Conservation (phyloP, 352 stramenopile genomes). For the Thraustotheca clavata region DNA sequence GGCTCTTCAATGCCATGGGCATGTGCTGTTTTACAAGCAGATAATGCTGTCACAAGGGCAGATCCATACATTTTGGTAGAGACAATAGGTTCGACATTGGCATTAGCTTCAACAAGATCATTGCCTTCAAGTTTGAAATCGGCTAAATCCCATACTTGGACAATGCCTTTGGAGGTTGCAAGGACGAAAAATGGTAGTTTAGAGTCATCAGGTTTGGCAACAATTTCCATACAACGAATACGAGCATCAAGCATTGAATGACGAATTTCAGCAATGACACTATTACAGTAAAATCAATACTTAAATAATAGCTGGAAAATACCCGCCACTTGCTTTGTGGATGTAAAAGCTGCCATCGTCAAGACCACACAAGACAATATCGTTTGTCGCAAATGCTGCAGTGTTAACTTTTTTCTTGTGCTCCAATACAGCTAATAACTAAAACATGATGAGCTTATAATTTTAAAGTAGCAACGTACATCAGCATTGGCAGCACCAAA, state of each 20-base stretch:
- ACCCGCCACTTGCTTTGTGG: conserved; percentile 64
- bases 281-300: conserved; percentile 13
- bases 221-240: conserved; percentile 65
- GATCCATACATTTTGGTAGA: conserved; percentile 64
- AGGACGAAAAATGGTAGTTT: conserved; percentile 60
- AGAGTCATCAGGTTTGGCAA: conserved; percentile 51
- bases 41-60: conserved; percentile 64
- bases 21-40: conserved; percentile 34
- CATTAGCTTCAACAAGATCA: conserved; percentile 30
- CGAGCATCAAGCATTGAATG: conserved; percentile 53
- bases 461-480: conserved; percentile 29
- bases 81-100: conserved; percentile 37
- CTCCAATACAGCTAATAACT: conserved; percentile 55
- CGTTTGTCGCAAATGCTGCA: conserved; percentile 59
- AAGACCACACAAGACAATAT: conserved; percentile 64
- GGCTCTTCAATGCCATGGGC: conserved; percentile 18
- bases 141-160: conserved; percentile 75
- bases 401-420: conserved; percentile 71
- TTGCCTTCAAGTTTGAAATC: conserved; percentile 49
- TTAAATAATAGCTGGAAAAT: not conserved
- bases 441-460: not conserved
- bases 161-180: conserved; percentile 58
- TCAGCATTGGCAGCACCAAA: conserved; percentile 72
- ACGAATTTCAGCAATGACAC: conserved; percentile 57
- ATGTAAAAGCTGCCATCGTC: conserved; percentile 81